phyloP scores from a whole-genome alignment of 345 rosid species.

The Lepidium didymum region DNA sequence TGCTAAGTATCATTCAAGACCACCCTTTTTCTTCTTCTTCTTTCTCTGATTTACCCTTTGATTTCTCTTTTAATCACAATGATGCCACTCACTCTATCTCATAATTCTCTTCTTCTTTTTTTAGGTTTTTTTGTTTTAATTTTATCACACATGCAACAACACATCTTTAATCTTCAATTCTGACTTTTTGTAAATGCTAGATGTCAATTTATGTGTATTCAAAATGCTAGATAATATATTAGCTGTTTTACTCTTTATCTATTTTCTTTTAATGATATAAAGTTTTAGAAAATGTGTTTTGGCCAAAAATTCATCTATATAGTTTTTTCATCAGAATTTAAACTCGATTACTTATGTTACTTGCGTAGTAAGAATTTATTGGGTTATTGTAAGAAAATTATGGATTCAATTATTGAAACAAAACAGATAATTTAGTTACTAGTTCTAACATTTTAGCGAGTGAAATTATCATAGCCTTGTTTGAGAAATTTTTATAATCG shows the following conservation, averaged over 20 bases:
- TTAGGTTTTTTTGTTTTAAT: not conserved
- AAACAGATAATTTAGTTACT: no score
- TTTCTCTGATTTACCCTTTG: constrained; percentile 21
- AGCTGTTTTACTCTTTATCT: not conserved
- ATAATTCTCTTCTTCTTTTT: not conserved
- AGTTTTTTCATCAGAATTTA: no score
- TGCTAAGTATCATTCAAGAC: constrained; percentile 67
- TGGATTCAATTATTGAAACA: no score
- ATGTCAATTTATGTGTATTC: constrained; percentile 15
- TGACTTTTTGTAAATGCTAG: constrained; percentile 20
- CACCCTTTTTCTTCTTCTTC: constrained; percentile 29
- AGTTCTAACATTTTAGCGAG: no score
- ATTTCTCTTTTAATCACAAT: constrained; percentile 1
- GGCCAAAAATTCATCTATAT: no score
- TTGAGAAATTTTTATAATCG: no score
- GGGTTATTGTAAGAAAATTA: no score
- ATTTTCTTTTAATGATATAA: no score
- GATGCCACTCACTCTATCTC: constrained; percentile 16
- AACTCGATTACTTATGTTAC: no score
- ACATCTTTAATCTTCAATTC: constrained; percentile 3
- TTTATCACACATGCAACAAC: not conserved
- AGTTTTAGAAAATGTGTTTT: no score
- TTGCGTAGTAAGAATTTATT: no score
- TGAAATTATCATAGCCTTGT: no score
- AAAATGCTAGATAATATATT: not conserved